Conservation (phyloP, 306 rosid species). For the Cucurbita pepo region DNA sequence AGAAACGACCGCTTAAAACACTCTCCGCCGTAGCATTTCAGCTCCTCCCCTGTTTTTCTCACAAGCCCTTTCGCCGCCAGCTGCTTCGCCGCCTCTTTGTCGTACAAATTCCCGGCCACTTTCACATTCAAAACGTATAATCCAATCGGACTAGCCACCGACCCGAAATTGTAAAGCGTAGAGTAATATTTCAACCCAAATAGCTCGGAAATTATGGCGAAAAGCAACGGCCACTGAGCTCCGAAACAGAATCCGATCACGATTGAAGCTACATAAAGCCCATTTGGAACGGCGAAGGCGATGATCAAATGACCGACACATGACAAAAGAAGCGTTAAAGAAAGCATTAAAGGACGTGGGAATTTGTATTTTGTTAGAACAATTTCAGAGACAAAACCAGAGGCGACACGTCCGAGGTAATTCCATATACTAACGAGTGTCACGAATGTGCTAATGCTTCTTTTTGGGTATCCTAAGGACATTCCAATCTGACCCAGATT, state of each 20-base stretch:
- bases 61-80: background rate
- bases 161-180: constrained; percentile 10
- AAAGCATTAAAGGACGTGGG: constrained; percentile 18
- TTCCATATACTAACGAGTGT: constrained; percentile 14
- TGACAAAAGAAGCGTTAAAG: constrained; percentile 13
- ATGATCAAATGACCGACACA: constrained; percentile 19
- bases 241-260: constrained; percentile 18
- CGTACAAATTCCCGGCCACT: constrained; percentile 13
- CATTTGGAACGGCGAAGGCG: constrained; percentile 15
- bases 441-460: constrained; percentile 12
- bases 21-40: constrained; percentile 11
- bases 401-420: constrained; percentile 10
- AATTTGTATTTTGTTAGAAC: constrained; percentile 15
- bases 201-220: constrained; percentile 11
- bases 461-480: constrained; percentile 2
- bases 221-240: constrained; percentile 12
- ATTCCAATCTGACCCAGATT: constrained; percentile 11
- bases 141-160: constrained; percentile 18
- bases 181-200: constrained; percentile 19
- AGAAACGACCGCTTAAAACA: constrained; percentile 23
- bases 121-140: constrained; percentile 18
- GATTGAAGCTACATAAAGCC: constrained; percentile 14
- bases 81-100: constrained; percentile 15
- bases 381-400: constrained; percentile 10
- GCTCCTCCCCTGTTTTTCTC: constrained; percentile 1